Evolutionary conservation across 495 filamentous ascomycete species (phyloP).

Genomic region (Talaromyces wortmannii): DNA sequence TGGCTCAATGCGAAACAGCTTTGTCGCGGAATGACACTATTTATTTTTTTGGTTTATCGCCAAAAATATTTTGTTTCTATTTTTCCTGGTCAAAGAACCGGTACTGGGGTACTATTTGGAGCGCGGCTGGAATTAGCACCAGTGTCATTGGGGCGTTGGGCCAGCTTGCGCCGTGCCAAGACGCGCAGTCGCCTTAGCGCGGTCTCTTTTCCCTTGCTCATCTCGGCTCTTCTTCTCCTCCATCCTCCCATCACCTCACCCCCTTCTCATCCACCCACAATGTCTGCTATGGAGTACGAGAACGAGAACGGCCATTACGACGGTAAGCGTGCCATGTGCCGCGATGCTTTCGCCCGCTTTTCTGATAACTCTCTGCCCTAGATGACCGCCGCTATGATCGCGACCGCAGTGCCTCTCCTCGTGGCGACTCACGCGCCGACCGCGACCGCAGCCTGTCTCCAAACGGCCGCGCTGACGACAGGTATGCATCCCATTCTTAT

Average conservation of each 20-base stretch:
- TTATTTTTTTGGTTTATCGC: too few relatives aligned
- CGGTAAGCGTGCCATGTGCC: conserved; percentile 49
- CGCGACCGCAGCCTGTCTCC: conserved; percentile 76
- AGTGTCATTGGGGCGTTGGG: too few relatives aligned
- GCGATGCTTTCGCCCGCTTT: conserved; percentile 14
- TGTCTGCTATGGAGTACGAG: conserved; percentile 72
- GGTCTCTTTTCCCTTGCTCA: conserved; percentile 13
- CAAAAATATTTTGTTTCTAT: too few relatives aligned
- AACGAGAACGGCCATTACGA: conserved; percentile 81
- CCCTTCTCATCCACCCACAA: conserved; percentile 26
- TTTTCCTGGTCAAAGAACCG: too few relatives aligned
- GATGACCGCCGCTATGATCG: conserved; percentile 81
- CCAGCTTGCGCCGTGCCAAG: neutral
- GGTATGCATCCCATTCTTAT: conserved; percentile 43
- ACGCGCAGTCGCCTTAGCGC: neutral
- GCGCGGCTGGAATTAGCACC: too few relatives aligned
- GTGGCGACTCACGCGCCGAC: conserved; percentile 62
- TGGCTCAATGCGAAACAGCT: too few relatives aligned
- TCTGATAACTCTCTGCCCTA: conserved; percentile 19
- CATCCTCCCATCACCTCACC: conserved; percentile 11
- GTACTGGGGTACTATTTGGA: too few relatives aligned
- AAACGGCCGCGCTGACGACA: conserved; percentile 56
- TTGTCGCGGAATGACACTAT: too few relatives aligned
- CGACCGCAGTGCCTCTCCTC: conserved; percentile 90
- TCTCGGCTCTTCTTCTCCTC: conserved; percentile 15